Evolutionary conservation across 768 basidiomycete species (phyloP), one percentile per base, ranked within the genome.

Genomic region (Rhodosporidiobolus odoratus): DNA sequence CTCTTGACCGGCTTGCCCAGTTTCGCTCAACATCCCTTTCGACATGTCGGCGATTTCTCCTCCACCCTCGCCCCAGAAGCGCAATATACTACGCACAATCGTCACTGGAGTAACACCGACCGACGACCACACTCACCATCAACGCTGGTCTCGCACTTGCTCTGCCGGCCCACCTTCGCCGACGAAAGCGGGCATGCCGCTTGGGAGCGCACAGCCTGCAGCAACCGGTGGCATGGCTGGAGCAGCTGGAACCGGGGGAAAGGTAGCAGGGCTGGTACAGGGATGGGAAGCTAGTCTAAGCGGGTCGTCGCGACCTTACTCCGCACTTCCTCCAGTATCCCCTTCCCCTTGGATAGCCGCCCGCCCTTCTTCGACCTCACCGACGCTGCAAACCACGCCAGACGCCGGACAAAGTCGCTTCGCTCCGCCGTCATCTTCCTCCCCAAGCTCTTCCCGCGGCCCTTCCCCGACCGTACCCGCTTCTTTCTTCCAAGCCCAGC

Each of bases 381-480:
- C 30, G 30, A 30, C n/a, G 10, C 3, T 34, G 30, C 9, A 16
- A 30, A 34, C 4, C 52, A 34, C 4, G 34, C 27, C 27, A 15
- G 17, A 16, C 7, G 37, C 38, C 52, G 30, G 23, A 12, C 50
- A 34, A 17, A 3, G 47, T 2, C 23, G 35, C 35, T 40, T n/a
- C 50, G 7, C 47, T 6, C 35, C 50, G 25, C 15, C 35, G 13
- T 13, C 32, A 10, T 17, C 34, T 8, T 10, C 60, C 21, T 62
- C 32, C 21, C 43, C 58, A 25, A 12, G 27, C n/a, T 47, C 62
- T 47, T 34, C 45, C 10, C 1, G 3, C 12, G 5, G 59, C 6
- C 54, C 59, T n/a, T 50, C 57, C 16, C 38, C 57, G 3, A 69
- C 69, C 40, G 69, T 70, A 4, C 69, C 69, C 0, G 69, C 69